phyloP scores from a whole-genome alignment of 2,329 filamentous ascomycete genomes.

The Diaporthe australafricana region DNA sequence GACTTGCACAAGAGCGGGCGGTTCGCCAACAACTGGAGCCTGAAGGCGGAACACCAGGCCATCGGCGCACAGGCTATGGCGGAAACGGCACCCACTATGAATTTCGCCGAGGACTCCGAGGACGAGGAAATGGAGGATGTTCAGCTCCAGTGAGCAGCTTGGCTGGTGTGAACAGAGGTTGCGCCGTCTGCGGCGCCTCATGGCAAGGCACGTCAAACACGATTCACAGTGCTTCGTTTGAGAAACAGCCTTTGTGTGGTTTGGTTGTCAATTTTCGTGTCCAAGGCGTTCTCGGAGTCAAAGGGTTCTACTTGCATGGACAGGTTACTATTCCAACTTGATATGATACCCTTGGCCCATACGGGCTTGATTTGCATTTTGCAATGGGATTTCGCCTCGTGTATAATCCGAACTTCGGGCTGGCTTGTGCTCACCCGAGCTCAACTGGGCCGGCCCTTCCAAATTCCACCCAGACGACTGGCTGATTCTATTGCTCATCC shows the following conservation, averaged over 20 bases:
- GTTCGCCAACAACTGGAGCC: constrained; percentile 87
- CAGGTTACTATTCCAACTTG: constrained; percentile 17
- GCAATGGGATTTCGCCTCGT: not conserved
- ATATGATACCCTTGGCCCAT: constrained; percentile 18
- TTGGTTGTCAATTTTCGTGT: not conserved
- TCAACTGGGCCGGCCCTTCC: not conserved
- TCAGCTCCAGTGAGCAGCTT: constrained; percentile 10
- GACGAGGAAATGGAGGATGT: constrained; percentile 84
- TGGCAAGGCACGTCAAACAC: not conserved
- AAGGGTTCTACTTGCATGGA: constrained; percentile 15
- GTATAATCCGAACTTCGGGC: not conserved
- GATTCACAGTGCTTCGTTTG: not conserved
- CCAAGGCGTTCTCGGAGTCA: constrained; percentile 1
- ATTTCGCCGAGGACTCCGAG: constrained; percentile 67
- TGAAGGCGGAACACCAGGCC: constrained; percentile 74
- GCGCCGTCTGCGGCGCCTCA: not conserved
- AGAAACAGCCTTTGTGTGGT: not conserved
- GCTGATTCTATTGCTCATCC: constrained; percentile 30
- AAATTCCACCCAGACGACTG: not conserved
- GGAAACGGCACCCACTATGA: constrained; percentile 55
- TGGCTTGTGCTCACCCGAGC: no score
- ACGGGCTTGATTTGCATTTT: not conserved
- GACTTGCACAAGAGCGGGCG: constrained; percentile 84
- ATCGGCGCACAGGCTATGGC: constrained; percentile 60
- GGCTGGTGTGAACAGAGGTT: not conserved